Percentiles rank a stretch among this genome's conserved stretches.
Conservation (phyloP, 805 yeast genomes). For the Wickerhamomyces canadensis region DNA sequence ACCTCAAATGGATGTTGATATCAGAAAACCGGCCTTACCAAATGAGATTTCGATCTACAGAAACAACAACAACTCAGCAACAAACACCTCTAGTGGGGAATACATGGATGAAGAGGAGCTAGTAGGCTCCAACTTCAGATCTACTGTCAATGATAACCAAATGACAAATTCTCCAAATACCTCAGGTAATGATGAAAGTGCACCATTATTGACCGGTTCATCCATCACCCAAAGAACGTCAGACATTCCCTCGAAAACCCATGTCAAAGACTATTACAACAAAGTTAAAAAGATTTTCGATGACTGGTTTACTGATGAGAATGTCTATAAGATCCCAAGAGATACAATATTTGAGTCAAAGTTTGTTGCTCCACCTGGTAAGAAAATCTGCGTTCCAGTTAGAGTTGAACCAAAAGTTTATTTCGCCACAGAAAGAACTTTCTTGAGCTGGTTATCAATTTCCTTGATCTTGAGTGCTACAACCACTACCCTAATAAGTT, state of each 20-base stretch:
- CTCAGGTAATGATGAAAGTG: constrained; percentile 22
- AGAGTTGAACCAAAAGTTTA: constrained; percentile 98
- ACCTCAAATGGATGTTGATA: constrained; percentile 95
- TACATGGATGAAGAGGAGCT: constrained; percentile 68
- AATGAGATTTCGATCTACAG: constrained; percentile 28
- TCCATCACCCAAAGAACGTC: constrained; percentile 15
- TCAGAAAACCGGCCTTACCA: constrained; percentile 69
- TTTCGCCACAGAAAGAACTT: constrained; percentile 96
- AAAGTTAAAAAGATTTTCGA: constrained; percentile 25
- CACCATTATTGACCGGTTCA: constrained; percentile 23
- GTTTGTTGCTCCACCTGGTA: constrained; percentile 79
- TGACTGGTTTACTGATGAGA: constrained; percentile 46
- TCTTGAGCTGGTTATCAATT: constrained; percentile 88
- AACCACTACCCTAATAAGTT: constrained; percentile 79
- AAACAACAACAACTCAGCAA: constrained; percentile 16
- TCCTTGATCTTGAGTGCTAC: constrained; percentile 85
- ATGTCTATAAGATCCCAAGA: constrained; percentile 48
- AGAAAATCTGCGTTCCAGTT: constrained; percentile 85
- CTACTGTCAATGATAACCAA: constrained; percentile 12
- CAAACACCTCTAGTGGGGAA: constrained; percentile 44
- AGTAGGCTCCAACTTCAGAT: constrained; percentile 42
- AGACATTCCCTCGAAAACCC: constrained; percentile 6
- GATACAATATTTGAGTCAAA: constrained; percentile 59
- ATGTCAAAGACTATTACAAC: constrained; percentile 19
- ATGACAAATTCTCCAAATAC: constrained; percentile 7